Evolutionary conservation across 2,329 filamentous ascomycete genomes (phyloP), one percentile per base, ranked within the genome.

Genomic region (Allantophomopsis cytisporea): DNA sequence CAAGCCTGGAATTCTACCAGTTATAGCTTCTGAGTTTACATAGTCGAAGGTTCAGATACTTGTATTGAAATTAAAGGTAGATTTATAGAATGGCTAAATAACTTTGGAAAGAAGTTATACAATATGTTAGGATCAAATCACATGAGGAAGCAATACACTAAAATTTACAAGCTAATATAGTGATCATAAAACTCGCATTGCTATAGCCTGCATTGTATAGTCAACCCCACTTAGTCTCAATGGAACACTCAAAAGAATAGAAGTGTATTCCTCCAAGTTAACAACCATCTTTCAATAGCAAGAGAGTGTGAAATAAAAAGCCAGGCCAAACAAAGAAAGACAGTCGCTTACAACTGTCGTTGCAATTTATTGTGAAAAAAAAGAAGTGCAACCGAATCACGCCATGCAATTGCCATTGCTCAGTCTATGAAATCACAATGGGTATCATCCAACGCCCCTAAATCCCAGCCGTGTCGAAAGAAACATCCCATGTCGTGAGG

Each of bases 381-480:
- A 36, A 36, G 13, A 31, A 30, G 18, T 12, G 6, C 17, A 31
- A 36, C 21, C 23, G 23, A 28, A 28, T 28, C 23, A 28, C 23
- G 23, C 23, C 36, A 31, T 31, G 16, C 36, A 31, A 37, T 28
- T 31, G 36, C 36, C 31, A 16, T 32, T 20, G 18, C 37, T 31
- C 8, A 20, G 28, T 17, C 37, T 21, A 10, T 7, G 8, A 38
- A 28, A 28, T 28, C 23, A 28, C 23, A 28, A 28, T 28, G 23
- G 23, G 23, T 52, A 55, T 55, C 51, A 54, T 55, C 47, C 48
- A 54, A 52, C 46, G 52, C 51, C 51, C 53, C 49, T 47, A 45
- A 46, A 52, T 28, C 23, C 23, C 23, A 28, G 23, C 23, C 49
- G 50, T 50, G 49, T 42, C 47, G 38, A 39, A 46, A 42, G 43